phyloP scores from a whole-genome alignment of 352 stramenopile species.

The Phytophthora chlamydospora region DNA sequence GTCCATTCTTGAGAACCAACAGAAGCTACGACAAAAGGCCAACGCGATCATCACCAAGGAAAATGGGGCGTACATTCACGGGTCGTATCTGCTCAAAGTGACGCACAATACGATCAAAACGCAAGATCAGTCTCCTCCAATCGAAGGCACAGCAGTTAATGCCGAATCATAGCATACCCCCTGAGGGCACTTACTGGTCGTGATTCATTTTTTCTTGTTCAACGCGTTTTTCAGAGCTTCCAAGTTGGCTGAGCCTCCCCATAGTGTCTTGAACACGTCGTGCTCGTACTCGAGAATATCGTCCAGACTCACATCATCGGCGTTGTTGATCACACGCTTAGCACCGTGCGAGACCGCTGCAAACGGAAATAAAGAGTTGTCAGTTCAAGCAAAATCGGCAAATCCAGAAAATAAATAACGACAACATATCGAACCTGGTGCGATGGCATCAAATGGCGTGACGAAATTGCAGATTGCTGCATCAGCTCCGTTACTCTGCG shows the following conservation, averaged over 20 bases:
- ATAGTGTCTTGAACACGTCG: conserved; percentile 69
- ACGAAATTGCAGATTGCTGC: conserved; percentile 56
- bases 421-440: conserved; percentile 45
- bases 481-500: conserved; percentile 28
- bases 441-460: conserved; percentile 50
- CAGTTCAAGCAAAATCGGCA: neutral
- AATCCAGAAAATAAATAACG: neutral
- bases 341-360: conserved; percentile 73
- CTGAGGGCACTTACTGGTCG: too few species aligned
- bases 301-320: conserved; percentile 72
- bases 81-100: conserved; percentile 53
- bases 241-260: conserved; percentile 78
- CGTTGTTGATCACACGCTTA: conserved; percentile 74
- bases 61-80: conserved; percentile 40
- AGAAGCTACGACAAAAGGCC: conserved; percentile 34
- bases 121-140: neutral
- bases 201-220: too few species aligned
- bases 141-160: conserved; percentile 2
- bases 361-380: conserved; percentile 1
- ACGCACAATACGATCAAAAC: conserved; percentile 3
- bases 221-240: conserved; percentile 60
- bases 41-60: conserved; percentile 30
- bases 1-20: conserved; percentile 13
- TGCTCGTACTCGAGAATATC: conserved; percentile 68
- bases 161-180: too few species aligned